Evolutionary conservation across 2,329 filamentous ascomycete species (phyloP).

Genomic region (Ambrosiella beaveri): DNA sequence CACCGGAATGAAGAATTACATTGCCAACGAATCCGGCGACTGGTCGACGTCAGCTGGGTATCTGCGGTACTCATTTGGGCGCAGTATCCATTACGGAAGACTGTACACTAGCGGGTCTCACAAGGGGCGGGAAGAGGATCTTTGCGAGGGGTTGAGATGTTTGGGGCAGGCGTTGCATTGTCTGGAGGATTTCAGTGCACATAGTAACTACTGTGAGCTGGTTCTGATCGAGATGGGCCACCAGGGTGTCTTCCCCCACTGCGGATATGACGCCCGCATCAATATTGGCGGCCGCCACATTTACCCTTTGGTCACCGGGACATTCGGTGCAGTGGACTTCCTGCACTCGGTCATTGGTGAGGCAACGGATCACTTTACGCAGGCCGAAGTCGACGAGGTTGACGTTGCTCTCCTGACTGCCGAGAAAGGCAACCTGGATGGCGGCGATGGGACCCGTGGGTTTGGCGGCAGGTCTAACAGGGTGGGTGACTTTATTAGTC

Average conservation of each 20-base stretch:
- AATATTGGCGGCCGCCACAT: constrained; percentile 43
- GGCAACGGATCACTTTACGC: constrained; percentile 68
- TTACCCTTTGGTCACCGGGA: constrained; percentile 57
- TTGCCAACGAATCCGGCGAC: constrained; percentile 69
- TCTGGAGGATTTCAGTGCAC: constrained; percentile 63
- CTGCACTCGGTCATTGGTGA: constrained; percentile 59
- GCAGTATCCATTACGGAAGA: constrained; percentile 62
- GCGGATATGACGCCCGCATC: constrained; percentile 48
- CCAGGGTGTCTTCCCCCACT: constrained; percentile 54
- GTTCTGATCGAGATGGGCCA: constrained; percentile 56
- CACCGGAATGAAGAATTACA: constrained; percentile 99
- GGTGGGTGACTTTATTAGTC: constrained; percentile 48
- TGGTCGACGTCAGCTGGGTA: constrained; percentile 88
- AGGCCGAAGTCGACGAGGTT: constrained; percentile 69
- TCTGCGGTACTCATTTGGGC: constrained; percentile 55
- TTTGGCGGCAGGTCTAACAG: constrained; percentile 22
- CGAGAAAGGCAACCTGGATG: constrained; percentile 28
- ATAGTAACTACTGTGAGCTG: constrained; percentile 72
- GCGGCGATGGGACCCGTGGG: constrained; percentile 16
- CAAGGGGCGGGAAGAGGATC: constrained; percentile 53
- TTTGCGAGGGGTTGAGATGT: constrained; percentile 65
- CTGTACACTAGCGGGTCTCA: constrained; percentile 49
- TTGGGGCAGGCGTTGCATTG: constrained; percentile 62
- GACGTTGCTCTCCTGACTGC: constrained; percentile 58
- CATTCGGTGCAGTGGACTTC: constrained; percentile 71